Conservation (phyloP, 108 stramenopile species). For the Cyclotella baltica region DNA sequence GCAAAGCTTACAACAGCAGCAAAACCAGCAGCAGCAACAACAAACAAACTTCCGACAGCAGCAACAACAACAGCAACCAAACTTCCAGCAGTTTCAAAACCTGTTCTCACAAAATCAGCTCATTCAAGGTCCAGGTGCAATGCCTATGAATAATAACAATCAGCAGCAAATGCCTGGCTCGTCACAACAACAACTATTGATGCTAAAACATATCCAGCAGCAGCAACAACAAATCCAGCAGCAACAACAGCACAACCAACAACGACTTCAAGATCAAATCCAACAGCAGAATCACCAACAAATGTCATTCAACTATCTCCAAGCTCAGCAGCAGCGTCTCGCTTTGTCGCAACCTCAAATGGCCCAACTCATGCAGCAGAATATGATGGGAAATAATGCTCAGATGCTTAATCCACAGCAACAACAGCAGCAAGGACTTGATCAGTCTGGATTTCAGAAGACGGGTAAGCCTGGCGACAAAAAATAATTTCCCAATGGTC, state of each 20-base stretch:
- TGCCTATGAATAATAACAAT: background rate
- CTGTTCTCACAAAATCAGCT: background rate
- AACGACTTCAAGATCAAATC: background rate
- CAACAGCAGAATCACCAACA: background rate
- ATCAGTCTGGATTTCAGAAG: background rate
- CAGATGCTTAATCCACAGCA: slow-evolving; percentile 2
- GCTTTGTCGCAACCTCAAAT: background rate
- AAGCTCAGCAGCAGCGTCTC: background rate
- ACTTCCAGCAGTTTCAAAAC: slow-evolving; percentile 10
- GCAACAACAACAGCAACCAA: slow-evolving; percentile 24
- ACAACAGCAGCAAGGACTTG: background rate
- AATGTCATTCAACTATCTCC: background rate
- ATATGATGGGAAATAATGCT: slow-evolving; percentile 9
- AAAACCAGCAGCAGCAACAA: slow-evolving; percentile 16
- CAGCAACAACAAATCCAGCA: background rate
- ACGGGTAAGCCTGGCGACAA: background rate
- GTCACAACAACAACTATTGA: background rate
- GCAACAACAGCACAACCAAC: slow-evolving; percentile 3
- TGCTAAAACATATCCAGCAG: background rate
- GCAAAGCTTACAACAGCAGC: slow-evolving; percentile 7
- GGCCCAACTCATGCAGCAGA: slow-evolving; percentile 1
- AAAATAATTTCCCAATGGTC: background rate
- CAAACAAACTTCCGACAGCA: slow-evolving; percentile 22
- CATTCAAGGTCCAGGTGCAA: background rate
- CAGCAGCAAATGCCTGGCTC: background rate